Base-by-base conservation (phyloP, 768 basidiomycete species). In the Pholiota microspora region DNA sequence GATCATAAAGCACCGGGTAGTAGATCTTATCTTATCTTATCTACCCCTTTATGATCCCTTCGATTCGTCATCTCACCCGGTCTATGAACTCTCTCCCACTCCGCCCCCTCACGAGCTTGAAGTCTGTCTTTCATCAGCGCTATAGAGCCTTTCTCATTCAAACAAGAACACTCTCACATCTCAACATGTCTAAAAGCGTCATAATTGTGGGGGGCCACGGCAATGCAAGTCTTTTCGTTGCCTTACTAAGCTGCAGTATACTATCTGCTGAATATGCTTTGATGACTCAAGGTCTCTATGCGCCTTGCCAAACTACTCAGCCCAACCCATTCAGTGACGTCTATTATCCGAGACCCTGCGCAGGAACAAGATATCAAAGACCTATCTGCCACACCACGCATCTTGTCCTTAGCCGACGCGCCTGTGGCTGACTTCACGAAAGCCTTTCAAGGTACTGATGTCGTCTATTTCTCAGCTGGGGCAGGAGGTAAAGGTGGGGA, bases 401-500 rank as follows among this genome's bases (percentile, higher is more conserved):
- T 86, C 2, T 73, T 86, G 31, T 83, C 83, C 1, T 72, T 88
- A 21, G 85, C 87, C 59, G 76, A 81, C 16, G 68, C 74, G 10
- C 63, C 81, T 0, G 69, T 73, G 0, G 57, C 67, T 1, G 73
- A 79, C 1, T 80, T 87, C 59, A 72, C 74, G 3, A 58, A 69
- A 1, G 71, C 72, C 1, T 84, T 88, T 61, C 59, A 67, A 34
- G 71, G 70, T 0, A 59, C 67, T 7, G 74, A 77, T 50, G 67
- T 78, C 7, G 73, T 80, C 15, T 77, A 77, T 56, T 79, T 77
- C 56, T 72, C 72, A 31, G 77, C 77, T 3, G 77, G 77, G 0
- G 80, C 85, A 0, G 84, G 84, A 0, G 82, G 82, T 0, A 82
- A 82, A 59, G 84, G 82, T 4, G 79, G 79, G 0, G 72, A 73